Evolutionary conservation across 257 asterid genomes (phyloP).

Genomic region (Striga asiatica): DNA sequence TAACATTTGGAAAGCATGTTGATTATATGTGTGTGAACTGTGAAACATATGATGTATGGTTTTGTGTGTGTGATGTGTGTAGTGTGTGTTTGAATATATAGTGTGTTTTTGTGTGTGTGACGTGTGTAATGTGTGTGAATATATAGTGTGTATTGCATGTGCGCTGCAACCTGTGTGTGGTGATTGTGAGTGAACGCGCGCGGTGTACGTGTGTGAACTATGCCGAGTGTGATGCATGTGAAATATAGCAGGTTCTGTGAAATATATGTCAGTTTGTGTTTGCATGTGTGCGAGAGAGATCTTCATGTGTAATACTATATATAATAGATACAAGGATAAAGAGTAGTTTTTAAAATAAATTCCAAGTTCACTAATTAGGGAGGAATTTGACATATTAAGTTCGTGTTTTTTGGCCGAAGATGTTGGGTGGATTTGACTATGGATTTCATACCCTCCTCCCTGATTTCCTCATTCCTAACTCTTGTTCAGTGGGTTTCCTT

Average conservation of each 20-base stretch:
- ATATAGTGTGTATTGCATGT: too few relatives aligned
- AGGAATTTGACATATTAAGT: not conserved
- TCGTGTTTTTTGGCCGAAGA: not conserved
- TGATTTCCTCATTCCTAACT: not conserved
- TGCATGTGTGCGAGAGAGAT: too few relatives aligned
- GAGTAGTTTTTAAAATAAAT: not conserved
- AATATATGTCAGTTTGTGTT: too few relatives aligned
- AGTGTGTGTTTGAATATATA: not conserved
- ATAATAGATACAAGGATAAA: not conserved
- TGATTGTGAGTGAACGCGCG: too few relatives aligned
- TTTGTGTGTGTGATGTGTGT: not conserved
- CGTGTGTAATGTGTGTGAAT: not conserved
- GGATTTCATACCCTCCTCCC: not conserved
- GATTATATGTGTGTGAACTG: too few relatives aligned
- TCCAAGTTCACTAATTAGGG: not conserved
- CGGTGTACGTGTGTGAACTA: too few relatives aligned
- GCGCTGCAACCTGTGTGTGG: too few relatives aligned
- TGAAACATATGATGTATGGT: not conserved
- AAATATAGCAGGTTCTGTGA: too few relatives aligned
- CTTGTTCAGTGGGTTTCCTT: too few relatives aligned
- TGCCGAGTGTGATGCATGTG: too few relatives aligned
- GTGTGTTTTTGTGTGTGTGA: not conserved
- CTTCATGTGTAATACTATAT: too few relatives aligned
- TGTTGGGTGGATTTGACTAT: not conserved
- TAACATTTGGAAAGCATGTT: too few relatives aligned